These are phyloP conservation scores for Hylodesmum podocarpum DNA, from an alignment of 306 rosid genomes.

Conservation along the genomic window DNA sequence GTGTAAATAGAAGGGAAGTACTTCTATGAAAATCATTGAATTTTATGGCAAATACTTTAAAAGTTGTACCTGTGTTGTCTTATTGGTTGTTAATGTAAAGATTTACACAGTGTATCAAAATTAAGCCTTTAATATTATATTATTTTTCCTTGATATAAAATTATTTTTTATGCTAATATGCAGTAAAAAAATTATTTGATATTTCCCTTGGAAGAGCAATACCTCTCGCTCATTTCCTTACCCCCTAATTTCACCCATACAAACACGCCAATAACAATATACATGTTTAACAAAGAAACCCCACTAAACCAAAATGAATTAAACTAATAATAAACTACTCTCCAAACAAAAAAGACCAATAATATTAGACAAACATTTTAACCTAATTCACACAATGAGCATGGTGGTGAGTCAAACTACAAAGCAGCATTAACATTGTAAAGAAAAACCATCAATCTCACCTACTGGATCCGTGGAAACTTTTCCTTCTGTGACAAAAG, in stretches of 20 bases:
- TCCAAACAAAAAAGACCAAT: neutral
- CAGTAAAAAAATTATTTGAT: neutral
- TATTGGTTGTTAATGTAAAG: neutral
- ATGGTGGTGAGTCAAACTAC: neutral
- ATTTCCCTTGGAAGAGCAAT: too few species aligned
- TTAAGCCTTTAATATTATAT: neutral
- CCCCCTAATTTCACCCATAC: neutral
- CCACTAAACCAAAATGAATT: neutral
- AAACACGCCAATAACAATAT: neutral
- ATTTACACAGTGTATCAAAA: neutral
- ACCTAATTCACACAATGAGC: neutral
- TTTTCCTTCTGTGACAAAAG: conserved; percentile 81
- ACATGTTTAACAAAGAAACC: neutral
- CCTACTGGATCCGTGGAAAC: conserved; percentile 90
- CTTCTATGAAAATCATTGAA: neutral
- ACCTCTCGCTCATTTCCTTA: neutral
- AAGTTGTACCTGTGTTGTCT: neutral
- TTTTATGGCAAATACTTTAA: neutral
- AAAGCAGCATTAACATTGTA: conserved; percentile 2
- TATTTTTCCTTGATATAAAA: neutral
- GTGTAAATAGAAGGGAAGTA: neutral
- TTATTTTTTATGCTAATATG: neutral
- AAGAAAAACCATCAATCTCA: conserved; percentile 37
- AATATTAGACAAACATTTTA: neutral
- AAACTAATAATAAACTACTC: too few species aligned